phyloP scores from a whole-genome alignment of 2,329 filamentous ascomycete genomes.

The Pezicula radicicola region DNA sequence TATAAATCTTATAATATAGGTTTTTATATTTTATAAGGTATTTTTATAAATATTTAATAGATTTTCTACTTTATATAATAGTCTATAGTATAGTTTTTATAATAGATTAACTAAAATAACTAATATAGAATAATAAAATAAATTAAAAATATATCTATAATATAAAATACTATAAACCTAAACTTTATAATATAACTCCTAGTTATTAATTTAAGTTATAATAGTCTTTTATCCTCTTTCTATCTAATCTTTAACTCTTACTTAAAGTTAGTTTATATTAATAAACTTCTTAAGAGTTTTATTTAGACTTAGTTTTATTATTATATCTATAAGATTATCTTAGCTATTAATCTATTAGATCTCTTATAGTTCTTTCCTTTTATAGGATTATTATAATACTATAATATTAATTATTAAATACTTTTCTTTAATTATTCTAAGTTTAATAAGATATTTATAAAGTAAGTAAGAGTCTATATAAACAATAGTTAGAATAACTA shows the following conservation, averaged over 20 bases:
- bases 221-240: background rate
- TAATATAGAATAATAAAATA: no score
- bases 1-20: no score
- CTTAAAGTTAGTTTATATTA: slow-evolving; percentile 5
- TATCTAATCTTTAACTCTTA: slow-evolving; percentile 4
- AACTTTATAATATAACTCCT: no score
- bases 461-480: slow-evolving; percentile 13
- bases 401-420: slow-evolving; percentile 19
- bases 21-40: no score
- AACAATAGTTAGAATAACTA: slow-evolving; percentile 9
- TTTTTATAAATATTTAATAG: no score
- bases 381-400: slow-evolving; percentile 14
- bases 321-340: slow-evolving; percentile 7
- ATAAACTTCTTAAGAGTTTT: slow-evolving; percentile 6
- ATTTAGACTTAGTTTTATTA: slow-evolving; percentile 11
- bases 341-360: slow-evolving; percentile 13
- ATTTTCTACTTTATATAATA: no score
- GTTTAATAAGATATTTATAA: slow-evolving; percentile 15
- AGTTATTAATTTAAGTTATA: no score
- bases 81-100: no score
- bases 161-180: no score
- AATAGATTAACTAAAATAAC: no score
- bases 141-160: no score
- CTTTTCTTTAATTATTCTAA: slow-evolving; percentile 14
- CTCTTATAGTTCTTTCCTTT: slow-evolving; percentile 10